Conservation (phyloP, 495 filamentous ascomycete species). For the Acidiella bohemica region DNA sequence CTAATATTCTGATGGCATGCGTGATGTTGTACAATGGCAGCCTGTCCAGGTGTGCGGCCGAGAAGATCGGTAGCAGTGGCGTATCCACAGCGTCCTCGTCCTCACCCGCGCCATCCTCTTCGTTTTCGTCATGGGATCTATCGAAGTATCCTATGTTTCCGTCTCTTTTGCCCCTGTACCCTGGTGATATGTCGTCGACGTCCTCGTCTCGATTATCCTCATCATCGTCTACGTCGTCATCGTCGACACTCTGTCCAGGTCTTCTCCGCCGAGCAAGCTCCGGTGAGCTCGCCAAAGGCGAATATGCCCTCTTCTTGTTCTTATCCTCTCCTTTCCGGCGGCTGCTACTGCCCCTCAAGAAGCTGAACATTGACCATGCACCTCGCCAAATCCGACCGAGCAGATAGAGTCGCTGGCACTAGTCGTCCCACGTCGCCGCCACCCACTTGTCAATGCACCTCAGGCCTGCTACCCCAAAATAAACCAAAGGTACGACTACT, state of each 20-base stretch:
- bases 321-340: slow-evolving; percentile 2
- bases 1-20: slow-evolving; percentile 70
- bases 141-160: slow-evolving; percentile 8
- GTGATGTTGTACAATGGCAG: slow-evolving; percentile 83
- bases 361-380: slow-evolving; percentile 11
- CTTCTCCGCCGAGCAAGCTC: slow-evolving; percentile 17
- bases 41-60: slow-evolving; percentile 64
- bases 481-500: too few species aligned
- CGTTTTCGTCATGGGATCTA: slow-evolving; percentile 28
- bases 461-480: too few species aligned
- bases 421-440: slow-evolving; percentile 1
- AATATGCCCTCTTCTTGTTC: slow-evolving; percentile 1
- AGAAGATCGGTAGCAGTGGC: slow-evolving; percentile 70
- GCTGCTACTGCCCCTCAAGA: slow-evolving; percentile 3
- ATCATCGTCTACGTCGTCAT: slow-evolving; percentile 28
- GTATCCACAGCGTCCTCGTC: slow-evolving; percentile 46
- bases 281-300: slow-evolving; percentile 20
- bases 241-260: slow-evolving; percentile 31
- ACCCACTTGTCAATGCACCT: too few species aligned
- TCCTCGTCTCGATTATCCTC: slow-evolving; percentile 34
- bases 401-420: too few species aligned
- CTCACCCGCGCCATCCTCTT: slow-evolving; percentile 25
- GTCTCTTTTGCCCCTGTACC: neutral
- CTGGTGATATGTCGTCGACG: slow-evolving; percentile 1
- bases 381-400: neutral